Evolutionary conservation across 1,284 basidiomycete genomes (phyloP), one percentile per base, ranked within the genome.

Genomic region (Tilletia horrida): DNA sequence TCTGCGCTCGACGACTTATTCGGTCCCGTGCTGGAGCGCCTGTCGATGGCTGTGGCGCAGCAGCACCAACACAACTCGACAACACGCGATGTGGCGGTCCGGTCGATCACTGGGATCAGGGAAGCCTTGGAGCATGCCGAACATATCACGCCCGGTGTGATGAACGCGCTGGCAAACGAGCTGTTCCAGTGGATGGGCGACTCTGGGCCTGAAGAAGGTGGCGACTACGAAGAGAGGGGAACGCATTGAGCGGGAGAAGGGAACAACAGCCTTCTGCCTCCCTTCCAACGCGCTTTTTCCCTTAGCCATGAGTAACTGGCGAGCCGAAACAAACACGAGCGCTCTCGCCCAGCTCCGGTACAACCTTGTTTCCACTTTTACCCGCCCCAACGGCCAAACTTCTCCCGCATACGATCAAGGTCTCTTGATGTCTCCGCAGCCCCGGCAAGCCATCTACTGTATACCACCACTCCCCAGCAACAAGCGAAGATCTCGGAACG

Each of bases 81-180:
- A 40, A 63, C 61, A 2, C 61, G 42, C 8, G 61, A 63, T 16
- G 61, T 63, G 8, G 76, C 76, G 7, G 72, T 76, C 6, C 68
- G 69, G 0, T 73, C 77, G 25, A 65, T 79, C 63, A 64, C 67
- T 25, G 70, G 70, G 21, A 66, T 79, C 16, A 65, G 76, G 2
- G 57, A 55, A 23, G 72, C 74, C 23, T 47, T 79, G 21, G 70
- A 73, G 52, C 67, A 76, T 48, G 76, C 74, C 11, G 77, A 79
- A 66, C 62, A 67, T 62, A 70, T 77, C n/a, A 78, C 76, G 18
- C 74, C 76, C 1, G 77, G 77, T 31, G 71, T 79, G 47, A 76
- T 74, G 73, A 76, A 77, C 61, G 77, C 77, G 6, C 76, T 79
- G 68, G 76, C 76, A 2, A 71, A 74, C n/a, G 77, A 79, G 63